Conservation (phyloP, 1,284 basidiomycete species). For the Porogramme epimiltina region DNA sequence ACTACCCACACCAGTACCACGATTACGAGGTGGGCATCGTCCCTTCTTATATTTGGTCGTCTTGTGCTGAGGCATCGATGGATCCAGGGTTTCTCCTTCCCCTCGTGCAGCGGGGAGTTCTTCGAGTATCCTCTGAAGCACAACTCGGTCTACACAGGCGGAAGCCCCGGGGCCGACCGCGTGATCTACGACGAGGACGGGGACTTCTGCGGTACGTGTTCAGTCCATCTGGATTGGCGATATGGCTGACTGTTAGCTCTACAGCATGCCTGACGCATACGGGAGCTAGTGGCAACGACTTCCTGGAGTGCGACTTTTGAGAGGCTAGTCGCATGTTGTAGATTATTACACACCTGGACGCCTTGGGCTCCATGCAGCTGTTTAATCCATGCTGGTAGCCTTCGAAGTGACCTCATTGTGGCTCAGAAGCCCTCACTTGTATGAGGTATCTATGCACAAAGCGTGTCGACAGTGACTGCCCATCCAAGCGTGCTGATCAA, state of each 20-base stretch:
- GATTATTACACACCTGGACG: too few relatives aligned
- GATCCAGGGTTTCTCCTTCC: constrained; percentile 31
- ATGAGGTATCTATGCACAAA: too few relatives aligned
- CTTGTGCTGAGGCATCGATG: neutral
- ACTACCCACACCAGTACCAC: constrained; percentile 32
- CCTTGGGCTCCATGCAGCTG: too few relatives aligned
- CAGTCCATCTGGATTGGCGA: neutral
- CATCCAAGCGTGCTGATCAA: too few relatives aligned
- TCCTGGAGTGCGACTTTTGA: constrained; percentile 37
- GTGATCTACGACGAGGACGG: constrained; percentile 39
- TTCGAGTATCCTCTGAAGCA: constrained; percentile 38
- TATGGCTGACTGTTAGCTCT: neutral
- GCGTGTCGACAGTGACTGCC: too few relatives aligned
- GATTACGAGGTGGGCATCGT: constrained; percentile 25
- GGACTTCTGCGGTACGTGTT: constrained; percentile 37
- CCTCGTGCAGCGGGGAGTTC: constrained; percentile 32
- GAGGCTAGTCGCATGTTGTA: too few relatives aligned
- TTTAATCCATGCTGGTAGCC: too few relatives aligned
- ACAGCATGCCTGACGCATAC: constrained; percentile 40
- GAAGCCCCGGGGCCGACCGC: constrained; percentile 40
- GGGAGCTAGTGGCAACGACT: constrained; percentile 36
- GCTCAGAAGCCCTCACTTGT: too few relatives aligned
- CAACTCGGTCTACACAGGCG: constrained; percentile 34
- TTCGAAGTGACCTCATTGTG: too few relatives aligned
- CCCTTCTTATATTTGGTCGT: too few relatives aligned